These are phyloP conservation scores for Boletus tylopilopsis DNA, from an alignment of 768 basidiomycete genomes.

Conservation along the genomic window DNA sequence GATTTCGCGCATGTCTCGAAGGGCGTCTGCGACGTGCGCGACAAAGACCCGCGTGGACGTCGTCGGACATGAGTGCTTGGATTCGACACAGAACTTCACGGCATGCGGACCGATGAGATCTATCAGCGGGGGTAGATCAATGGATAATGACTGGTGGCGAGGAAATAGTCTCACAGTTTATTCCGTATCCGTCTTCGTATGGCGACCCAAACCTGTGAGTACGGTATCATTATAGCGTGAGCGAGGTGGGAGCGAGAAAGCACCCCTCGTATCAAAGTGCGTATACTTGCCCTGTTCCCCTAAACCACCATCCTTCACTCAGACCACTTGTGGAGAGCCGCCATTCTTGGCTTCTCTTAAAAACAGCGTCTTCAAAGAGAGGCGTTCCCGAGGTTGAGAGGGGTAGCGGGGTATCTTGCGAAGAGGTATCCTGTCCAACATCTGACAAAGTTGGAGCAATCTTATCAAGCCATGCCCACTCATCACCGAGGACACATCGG, in stretches of 20 bases:
- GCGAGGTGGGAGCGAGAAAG: neutral
- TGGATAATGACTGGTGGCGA: neutral
- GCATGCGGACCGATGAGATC: slow-evolving; percentile 76
- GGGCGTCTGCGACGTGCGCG: slow-evolving; percentile 51
- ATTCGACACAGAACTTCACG: slow-evolving; percentile 93
- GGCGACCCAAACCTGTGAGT: slow-evolving; percentile 65
- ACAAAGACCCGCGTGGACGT: slow-evolving; percentile 76
- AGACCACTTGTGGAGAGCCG: slow-evolving; percentile 87
- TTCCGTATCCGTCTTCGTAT: slow-evolving; percentile 87
- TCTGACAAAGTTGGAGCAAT: neutral
- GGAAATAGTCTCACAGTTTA: slow-evolving; percentile 68
- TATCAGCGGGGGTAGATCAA: slow-evolving; percentile 27
- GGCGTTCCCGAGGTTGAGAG: slow-evolving; percentile 12
- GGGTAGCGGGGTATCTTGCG: neutral
- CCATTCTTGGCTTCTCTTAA: slow-evolving; percentile 75
- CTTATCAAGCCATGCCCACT: slow-evolving; percentile 28
- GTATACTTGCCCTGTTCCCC: slow-evolving; percentile 70
- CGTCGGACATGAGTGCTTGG: slow-evolving; percentile 63
- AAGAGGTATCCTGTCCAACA: slow-evolving; percentile 2
- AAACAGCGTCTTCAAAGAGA: slow-evolving; percentile 77
- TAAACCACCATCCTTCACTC: slow-evolving; percentile 81
- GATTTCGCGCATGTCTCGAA: slow-evolving; percentile 65
- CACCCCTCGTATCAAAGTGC: neutral
- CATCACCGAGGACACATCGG: slow-evolving; percentile 51
- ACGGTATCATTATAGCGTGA: slow-evolving; percentile 1